These are phyloP conservation scores for Trichocladium antarcticum DNA, from an alignment of 495 filamentous ascomycete genomes.

Conservation along the genomic window DNA sequence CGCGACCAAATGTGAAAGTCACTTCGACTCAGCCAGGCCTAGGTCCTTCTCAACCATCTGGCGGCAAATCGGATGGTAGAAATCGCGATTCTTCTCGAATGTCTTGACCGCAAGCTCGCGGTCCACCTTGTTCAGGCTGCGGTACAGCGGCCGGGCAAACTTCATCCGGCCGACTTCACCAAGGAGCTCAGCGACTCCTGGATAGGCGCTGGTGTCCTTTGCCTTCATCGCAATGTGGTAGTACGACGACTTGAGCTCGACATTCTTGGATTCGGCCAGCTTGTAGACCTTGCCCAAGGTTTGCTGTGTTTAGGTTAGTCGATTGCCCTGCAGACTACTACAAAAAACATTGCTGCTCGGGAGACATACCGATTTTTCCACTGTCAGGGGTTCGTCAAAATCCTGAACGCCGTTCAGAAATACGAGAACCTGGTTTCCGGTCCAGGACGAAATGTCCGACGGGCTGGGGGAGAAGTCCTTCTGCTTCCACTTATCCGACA, in stretches of 20 bases:
- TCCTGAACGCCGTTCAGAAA: constrained; percentile 70
- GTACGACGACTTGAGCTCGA: constrained; percentile 72
- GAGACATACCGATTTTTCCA: constrained; percentile 41
- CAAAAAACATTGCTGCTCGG: neutral
- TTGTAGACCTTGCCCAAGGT: constrained; percentile 63
- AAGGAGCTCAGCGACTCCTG: constrained; percentile 60
- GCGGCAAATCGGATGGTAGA: constrained; percentile 92
- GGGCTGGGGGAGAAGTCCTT: constrained; percentile 51
- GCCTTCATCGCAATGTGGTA: constrained; percentile 66
- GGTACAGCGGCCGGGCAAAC: constrained; percentile 79
- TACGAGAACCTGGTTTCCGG: constrained; percentile 77
- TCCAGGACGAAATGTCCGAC: constrained; percentile 59
- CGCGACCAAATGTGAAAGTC: neutral
- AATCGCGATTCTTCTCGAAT: constrained; percentile 75
- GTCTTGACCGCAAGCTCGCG: constrained; percentile 63
- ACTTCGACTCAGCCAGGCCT: constrained; percentile 21
- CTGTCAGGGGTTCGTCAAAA: constrained; percentile 49
- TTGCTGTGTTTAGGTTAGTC: constrained; percentile 25
- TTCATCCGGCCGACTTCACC: constrained; percentile 89
- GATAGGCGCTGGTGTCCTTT: constrained; percentile 52
- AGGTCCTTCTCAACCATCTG: constrained; percentile 77
- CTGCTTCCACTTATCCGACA: constrained; percentile 68
- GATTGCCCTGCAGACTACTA: neutral
- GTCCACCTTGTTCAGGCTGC: constrained; percentile 60
- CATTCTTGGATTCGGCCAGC: constrained; percentile 58